These are phyloP conservation scores for Linnemannia zychae DNA, from an alignment of 192 early-diverging fungal species.

Conservation along the genomic window DNA sequence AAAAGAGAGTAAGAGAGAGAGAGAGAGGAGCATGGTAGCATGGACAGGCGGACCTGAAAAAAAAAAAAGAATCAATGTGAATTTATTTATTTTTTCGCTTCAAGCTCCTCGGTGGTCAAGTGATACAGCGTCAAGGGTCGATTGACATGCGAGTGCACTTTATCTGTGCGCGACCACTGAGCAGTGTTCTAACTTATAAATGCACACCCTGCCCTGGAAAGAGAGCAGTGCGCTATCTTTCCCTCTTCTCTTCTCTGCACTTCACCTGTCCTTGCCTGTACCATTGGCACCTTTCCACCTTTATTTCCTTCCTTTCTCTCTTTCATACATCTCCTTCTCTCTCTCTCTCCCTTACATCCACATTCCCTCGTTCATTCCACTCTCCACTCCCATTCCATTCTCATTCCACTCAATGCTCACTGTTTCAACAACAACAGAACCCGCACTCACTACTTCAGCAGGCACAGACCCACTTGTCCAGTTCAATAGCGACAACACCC, in stretches of 20 bases:
- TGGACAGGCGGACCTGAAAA: conserved; percentile 2
- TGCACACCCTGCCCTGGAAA: neutral
- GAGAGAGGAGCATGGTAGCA: too few species aligned
- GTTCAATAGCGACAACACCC: neutral
- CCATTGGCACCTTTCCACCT: neutral
- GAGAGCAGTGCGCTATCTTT: neutral
- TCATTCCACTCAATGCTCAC: neutral
- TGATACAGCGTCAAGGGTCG: conserved; percentile 1
- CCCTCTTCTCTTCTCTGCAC: neutral
- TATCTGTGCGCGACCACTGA: neutral
- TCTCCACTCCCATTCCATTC: neutral
- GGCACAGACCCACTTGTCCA: neutral
- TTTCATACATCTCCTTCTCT: neutral
- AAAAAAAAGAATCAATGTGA: neutral
- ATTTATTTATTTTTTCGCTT: too few species aligned
- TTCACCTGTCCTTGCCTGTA: neutral
- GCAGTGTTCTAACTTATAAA: neutral
- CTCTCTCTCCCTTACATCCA: neutral
- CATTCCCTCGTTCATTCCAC: neutral
- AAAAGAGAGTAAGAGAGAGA: too few species aligned
- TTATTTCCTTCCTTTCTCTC: neutral
- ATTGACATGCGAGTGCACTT: neutral
- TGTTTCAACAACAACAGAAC: neutral
- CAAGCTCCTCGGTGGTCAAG: neutral
- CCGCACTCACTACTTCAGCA: neutral